Evolutionary conservation across 352 stramenopile genomes (phyloP), one percentile per base, ranked within the genome.

Genomic region (Globisporangium sylvaticum): DNA sequence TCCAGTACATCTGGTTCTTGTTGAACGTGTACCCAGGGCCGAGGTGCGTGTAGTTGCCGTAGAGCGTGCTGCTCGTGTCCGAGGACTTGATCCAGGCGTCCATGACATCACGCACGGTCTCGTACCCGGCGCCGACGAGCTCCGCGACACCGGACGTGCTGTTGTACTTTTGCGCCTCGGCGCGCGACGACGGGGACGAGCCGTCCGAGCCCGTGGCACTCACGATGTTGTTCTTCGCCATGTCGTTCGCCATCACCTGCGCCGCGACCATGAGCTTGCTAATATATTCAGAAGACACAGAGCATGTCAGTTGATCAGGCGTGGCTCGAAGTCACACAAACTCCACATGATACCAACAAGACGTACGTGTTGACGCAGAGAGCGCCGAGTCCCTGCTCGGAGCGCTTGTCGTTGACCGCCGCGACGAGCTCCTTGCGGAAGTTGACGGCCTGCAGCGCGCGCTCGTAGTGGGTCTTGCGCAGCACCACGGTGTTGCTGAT

Each of bases 351-450:
- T 4, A 44, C 37, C 37, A 44, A 12, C 37, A 44, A 44, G 12
- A 65, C 65, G 37, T 48, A 75, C 56, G 74, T 57, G 68, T 87
- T 84, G 57, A 81, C 60, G 66, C 79, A 87, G 65, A 83, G 62
- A 9, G 59, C 39, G 4, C 69, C n/a, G 39, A 87, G 68, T 8
- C 70, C 71, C 34, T 78, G 63, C 4, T 72, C 63, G 42, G 76
- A 64, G 39, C 79, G 79, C 29, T 70, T 77, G 5, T 60, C 63
- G 65, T 87, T 87, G 37, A 87, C 70, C 2, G 64, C 62, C 22
- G 70, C 53, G 34, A 80, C 56, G 32, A 86, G 25, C 50, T 86
- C 74, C 60, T 71, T 48, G 31, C 78, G 78, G 59, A 86, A 86
- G 70, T 77, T 79, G 27, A 84, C 60, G 22, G 68, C 76, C 65